Percentiles rank a stretch among this genome's conserved stretches.
Conservation (phyloP, 768 basidiomycete genomes). For the Trametes punicea region DNA sequence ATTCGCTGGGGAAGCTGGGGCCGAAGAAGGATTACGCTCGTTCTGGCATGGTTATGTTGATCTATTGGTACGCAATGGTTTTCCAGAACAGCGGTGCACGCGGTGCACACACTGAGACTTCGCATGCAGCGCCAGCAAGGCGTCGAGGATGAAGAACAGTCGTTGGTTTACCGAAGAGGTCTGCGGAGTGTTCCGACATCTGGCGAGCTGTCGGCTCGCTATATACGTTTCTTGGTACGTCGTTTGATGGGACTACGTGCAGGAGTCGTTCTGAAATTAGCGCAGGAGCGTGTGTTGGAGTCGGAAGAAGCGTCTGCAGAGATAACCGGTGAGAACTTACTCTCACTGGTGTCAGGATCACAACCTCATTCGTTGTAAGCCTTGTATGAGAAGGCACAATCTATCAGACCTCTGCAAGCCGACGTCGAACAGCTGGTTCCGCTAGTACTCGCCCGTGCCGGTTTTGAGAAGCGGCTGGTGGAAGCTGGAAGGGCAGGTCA, state of each 20-base stretch:
- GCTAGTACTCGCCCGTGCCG: conserved; percentile 59
- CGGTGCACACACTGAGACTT: background rate
- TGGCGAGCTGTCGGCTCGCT: conserved; percentile 77
- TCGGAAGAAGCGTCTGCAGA: conserved; percentile 32
- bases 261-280: conserved; percentile 16
- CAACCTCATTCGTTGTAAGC: conserved; percentile 36
- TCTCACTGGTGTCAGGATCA: too few relatives aligned
- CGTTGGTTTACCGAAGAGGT: conserved; percentile 51
- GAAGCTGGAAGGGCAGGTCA: conserved; percentile 45
- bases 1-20: conserved; percentile 50
- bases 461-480: conserved; percentile 56
- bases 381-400: conserved; percentile 55
- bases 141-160: conserved; percentile 40
- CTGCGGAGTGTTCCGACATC: conserved; percentile 70
- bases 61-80: conserved; percentile 50
- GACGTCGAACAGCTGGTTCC: conserved; percentile 66
- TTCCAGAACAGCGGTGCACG: background rate
- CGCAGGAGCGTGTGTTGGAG: conserved; percentile 40
- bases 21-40: conserved; percentile 53
- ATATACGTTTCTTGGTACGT: conserved; percentile 67
- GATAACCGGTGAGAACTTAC: conserved; percentile 9
- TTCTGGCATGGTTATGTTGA: conserved; percentile 80
- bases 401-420: conserved; percentile 48
- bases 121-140: conserved; percentile 44
- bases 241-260: background rate